Evolutionary conservation across 495 filamentous ascomycete genomes (phyloP), one percentile per base, ranked within the genome.

Genomic region (Pseudotulostoma volvatum): DNA sequence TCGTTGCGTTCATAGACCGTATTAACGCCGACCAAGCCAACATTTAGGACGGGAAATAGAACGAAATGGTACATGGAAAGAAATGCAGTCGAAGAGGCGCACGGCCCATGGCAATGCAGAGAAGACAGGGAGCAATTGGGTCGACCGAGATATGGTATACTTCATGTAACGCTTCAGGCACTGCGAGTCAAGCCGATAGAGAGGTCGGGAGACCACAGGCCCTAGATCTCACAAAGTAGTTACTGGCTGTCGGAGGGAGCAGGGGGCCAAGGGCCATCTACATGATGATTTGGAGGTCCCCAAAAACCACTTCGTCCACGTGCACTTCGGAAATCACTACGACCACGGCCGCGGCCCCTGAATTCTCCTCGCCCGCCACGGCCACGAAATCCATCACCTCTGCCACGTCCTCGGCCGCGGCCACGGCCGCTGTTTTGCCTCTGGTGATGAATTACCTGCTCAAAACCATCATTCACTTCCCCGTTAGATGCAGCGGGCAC

Each of bases 381-480:
- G 15, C 73, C 73, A 33, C 75, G 71, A 47, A 65, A 61, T 34
- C 68, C 66, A 35, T 75, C 70, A 46, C 73, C 57, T 38, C 61
- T 57, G 36, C 66, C 66, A 31, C 70, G 65, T 39, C 71, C 63
- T 38, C 61, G 57, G 31, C 58, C 56, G 28, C 63, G 61, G 43
- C 74, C 67, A 23, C 70, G 67, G 43, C 68, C 61, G 48, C 71
- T 73, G 41, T 65, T 43, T 31, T 63, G 57, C 40, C 55, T 59
- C 40, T 60, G 62, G 32, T 64, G 42, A 41, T 65, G 76, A 37
- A 73, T 70, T 7, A 85, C 78, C 44, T 73, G 68, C 38, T 77
- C 76, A 57, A 87, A 86, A 32, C 76, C 81, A 43, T 86, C 81
- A 38, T 54, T 51, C 39, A 68, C 57, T 21, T 59, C 36, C 25